Evolutionary conservation across 352 stramenopile genomes (phyloP), one percentile per base, ranked within the genome.

Genomic region (Phytophthora pini): DNA sequence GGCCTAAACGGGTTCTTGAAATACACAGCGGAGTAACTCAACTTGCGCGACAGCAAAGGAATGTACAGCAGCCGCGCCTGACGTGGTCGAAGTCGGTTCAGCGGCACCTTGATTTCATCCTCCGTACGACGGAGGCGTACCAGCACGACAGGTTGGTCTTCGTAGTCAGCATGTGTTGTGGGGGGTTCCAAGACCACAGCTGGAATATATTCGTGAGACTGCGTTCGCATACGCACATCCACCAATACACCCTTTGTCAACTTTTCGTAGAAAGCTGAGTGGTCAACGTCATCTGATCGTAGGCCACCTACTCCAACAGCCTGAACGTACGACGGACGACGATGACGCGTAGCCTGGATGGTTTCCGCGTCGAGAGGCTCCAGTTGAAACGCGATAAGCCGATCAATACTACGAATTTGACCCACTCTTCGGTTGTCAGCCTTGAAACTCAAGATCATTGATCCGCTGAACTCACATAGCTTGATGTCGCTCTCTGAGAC

Each of bases 1-100:
- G 88, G 88, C 0, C 87, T 82, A 72, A 96, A 96, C 12, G 88
- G 88, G 54, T 96, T 96, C 64, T 96, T 96, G 53, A 93, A 96
- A 56, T 96, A 96, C 50, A 95, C 73, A 5, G 87, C 84, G 31
- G 87, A 94, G 68, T 96, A 96, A 41, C 84, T 93, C 49, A 96
- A 74, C 58, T 96, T 96, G 39, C 88, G 85, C 34, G 82, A 93
- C 47, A 96, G 67, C 47, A 96, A 62, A 27, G 83, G 87, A 15
- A 93, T 87, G 57, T 95, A 93, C 24, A 94, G 68, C 44, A 96
- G 54, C 22, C 85, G 77, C 15, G 88, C 75, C 67, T 92, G 85
- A 0, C 88, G 78, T 15, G 84, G 79, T 17, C 87, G 85, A 29
- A 96, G 53, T 10, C 86, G 76, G 41, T 70, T 88, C 12, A 87